These are phyloP conservation scores for Inga oerstediana DNA, from an alignment of 306 rosid species.

Conservation along the genomic window DNA sequence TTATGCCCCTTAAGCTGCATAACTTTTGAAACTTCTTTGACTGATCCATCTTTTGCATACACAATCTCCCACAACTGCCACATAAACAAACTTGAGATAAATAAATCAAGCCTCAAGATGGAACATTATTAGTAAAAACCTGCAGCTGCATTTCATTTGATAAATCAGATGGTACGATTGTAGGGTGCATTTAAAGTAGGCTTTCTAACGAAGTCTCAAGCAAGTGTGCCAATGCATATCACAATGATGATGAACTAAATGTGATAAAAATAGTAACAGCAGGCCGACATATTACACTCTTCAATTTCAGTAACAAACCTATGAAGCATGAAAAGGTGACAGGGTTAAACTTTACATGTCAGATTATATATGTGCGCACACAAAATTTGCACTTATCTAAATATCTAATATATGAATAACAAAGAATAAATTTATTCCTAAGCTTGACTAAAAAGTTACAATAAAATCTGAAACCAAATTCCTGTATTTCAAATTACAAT, in stretches of 20 bases:
- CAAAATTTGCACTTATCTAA: background rate
- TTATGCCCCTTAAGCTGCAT: constrained; percentile 99
- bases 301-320: constrained; percentile 13
- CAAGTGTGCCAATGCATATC: background rate
- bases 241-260: constrained; percentile 16
- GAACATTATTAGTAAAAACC: background rate
- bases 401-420: background rate
- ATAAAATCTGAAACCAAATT: background rate
- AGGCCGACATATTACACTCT: background rate
- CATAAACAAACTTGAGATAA: constrained; percentile 25
- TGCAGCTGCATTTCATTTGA: background rate
- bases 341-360: background rate
- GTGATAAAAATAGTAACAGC: background rate
- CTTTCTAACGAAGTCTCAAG: constrained; percentile 16
- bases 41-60: constrained; percentile 93
- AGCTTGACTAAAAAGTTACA: background rate
- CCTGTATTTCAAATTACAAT: background rate
- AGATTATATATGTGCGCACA: background rate
- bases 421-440: background rate
- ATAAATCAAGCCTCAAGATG: constrained; percentile 1
- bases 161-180: constrained; percentile 8
- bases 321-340: background rate
- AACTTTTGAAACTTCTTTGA: constrained; percentile 82
- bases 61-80: constrained; percentile 92
- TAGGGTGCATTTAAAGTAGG: background rate